phyloP scores from a whole-genome alignment of 2,329 filamentous ascomycete genomes.

The Pseudogymnoascus sp. region DNA sequence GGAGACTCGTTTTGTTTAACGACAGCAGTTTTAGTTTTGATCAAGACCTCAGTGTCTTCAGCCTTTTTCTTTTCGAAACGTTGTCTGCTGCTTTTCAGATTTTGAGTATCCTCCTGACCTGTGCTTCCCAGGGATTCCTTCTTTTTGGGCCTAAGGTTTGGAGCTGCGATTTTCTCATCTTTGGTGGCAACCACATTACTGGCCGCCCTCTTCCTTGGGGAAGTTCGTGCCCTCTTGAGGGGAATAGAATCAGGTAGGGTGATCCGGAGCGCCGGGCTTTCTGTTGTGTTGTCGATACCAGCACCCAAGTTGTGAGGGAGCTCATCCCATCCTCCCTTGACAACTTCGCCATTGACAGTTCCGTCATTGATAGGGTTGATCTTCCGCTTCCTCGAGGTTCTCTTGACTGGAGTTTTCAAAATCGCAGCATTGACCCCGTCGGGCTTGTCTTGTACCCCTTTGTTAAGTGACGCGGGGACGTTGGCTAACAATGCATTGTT shows the following conservation, averaged over 20 bases:
- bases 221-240: neutral
- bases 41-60: neutral
- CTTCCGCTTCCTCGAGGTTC: neutral
- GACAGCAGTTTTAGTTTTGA: neutral
- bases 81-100: neutral
- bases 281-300: slow-evolving; percentile 13
- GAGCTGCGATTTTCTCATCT: neutral
- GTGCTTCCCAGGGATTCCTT: neutral
- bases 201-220: neutral
- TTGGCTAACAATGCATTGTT: neutral
- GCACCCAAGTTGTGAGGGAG: slow-evolving; percentile 49
- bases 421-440: neutral
- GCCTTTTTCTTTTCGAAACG: neutral
- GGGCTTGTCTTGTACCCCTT: neutral
- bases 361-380: neutral
- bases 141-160: too few relatives aligned
- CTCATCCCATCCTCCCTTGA: slow-evolving; percentile 32
- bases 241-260: neutral
- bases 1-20: neutral
- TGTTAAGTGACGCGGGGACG: neutral
- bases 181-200: neutral
- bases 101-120: neutral
- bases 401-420: neutral
- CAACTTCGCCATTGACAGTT: slow-evolving; percentile 7
- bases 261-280: too few relatives aligned